These are phyloP conservation scores for Aspergillus biplanus DNA, from an alignment of 495 filamentous ascomycete species.

Conservation along the genomic window DNA sequence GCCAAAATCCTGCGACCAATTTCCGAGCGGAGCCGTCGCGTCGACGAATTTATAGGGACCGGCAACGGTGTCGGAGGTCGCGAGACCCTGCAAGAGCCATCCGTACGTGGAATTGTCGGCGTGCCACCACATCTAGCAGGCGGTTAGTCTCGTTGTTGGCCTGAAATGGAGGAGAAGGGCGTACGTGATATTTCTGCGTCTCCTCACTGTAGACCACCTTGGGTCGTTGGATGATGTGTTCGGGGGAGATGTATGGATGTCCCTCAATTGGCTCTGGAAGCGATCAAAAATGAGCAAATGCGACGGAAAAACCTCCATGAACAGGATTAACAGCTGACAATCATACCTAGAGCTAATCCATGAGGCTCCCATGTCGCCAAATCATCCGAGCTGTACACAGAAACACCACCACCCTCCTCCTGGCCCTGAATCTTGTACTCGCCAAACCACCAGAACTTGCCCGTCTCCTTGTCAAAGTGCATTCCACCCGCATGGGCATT, in stretches of 20 bases:
- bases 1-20: conserved; percentile 35
- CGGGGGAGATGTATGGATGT: conserved; percentile 29
- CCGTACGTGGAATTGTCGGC: conserved; percentile 35
- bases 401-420: conserved; percentile 32
- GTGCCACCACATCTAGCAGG: conserved; percentile 33
- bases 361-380: conserved; percentile 28
- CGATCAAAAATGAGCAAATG: not conserved
- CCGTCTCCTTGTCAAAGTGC: conserved; percentile 27
- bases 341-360: conserved; percentile 29
- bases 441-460: conserved; percentile 35
- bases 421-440: conserved; percentile 33
- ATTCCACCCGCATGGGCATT: conserved; percentile 30
- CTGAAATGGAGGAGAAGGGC: not conserved
- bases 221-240: conserved; percentile 31
- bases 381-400: conserved; percentile 33
- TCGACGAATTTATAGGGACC: conserved; percentile 33
- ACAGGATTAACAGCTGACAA: not conserved
- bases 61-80: conserved; percentile 23
- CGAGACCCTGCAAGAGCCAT: conserved; percentile 30
- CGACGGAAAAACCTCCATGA: not conserved
- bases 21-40: conserved; percentile 33
- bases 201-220: conserved; percentile 33
- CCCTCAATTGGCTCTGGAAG: conserved; percentile 27
- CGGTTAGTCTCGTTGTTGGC: not conserved
- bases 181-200: conserved; percentile 30